Base-by-base conservation (phyloP, 305 asterid genomes). In the Solanum chacoense region DNA sequence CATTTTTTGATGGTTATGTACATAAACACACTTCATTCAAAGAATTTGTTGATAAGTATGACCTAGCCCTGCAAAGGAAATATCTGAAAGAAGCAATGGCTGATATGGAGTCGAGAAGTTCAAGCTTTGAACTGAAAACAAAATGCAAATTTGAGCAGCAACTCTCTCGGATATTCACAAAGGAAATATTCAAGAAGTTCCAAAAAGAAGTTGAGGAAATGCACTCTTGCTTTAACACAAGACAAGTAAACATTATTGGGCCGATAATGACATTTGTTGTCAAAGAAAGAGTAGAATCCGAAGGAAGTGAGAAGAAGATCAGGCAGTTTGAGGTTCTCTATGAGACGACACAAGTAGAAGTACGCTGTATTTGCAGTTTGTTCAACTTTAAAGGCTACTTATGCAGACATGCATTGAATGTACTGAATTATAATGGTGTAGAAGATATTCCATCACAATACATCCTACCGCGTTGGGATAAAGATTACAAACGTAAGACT, bases 351-450 rank as follows among this genome's bases (percentile, higher is more conserved):
- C 90, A 90, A 88, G 89, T 73, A 88, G 94, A 94, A 88, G 91
- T 93, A 37, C 92, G 94, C 11, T 94, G 95, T 91, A 91, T 94
- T 34, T 94, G 96, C 88, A 90, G 96, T 84, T 77, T 93, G 91
- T 93, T 93, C 91, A 90, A 91, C 90, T 93, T 91, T 85, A 91
- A 89, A 81, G 95, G 97, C 26, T 93, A 91, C 81, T 91, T 94
- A 87, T 94, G 97, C 91, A 90, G 96, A 91, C 97, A 93, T 74
- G 95, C 94, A 0, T 81, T 93, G 86, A 90, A 91, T 87, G 96
- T 93, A 88, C 93, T 94, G 22, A 93, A 88, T 38, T 92, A 94
- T 40, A 91, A 92, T 76, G 95, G 94, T 7, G 87, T 93, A 4
- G 93, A 91, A 90, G 94, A 92, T 90, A 89, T 94, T 86, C 96